Evolutionary conservation across 805 yeast species (phyloP), one percentile per base, ranked within the genome.

Genomic region (Saturnispora zaruensis): DNA sequence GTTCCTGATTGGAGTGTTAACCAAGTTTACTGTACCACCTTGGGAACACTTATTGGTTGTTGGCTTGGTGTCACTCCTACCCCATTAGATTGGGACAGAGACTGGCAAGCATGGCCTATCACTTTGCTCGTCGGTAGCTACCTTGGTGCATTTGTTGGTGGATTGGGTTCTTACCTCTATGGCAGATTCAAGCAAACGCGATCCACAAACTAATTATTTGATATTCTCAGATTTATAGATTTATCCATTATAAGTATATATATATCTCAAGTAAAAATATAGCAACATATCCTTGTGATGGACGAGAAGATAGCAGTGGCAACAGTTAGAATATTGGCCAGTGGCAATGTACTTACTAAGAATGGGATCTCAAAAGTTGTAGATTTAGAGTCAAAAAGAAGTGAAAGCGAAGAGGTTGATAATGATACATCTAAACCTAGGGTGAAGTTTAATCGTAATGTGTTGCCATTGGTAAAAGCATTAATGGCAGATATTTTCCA

Each of bases 1-100:
- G 56, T 63, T 21, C 61, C 57, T 5, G 46, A 51, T 9, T 63
- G 65, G 53, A 57, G 59, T 48, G 55, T 52, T 11, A 62, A 64
- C 37, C 66, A 63, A 43, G 58, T 70, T n/a, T 73, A 70, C 49
- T 59, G 66, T 32, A 69, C 69, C 3, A 59, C 73, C 5, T 47
- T 73, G 9, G 78, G 77, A 4, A 66, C 72, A 0, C 55, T 72
- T 37, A 37, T 84, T 9, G 96, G 96, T 1, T 80, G 90, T 6
- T 91, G 98, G 98, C 56, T 88, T 1, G 97, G 98, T 14, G 96
- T 91, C 3, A 66, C 87, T 34, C 98, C 96, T 1, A 89, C 93
- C 51, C 97, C 98, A 0, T 72, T 93, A 52, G 99, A 91, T 66
- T 91, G 99, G 99, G 99, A 91, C 64, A 75, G 98, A 59, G 87